Evolutionary conservation across 1,139 yeast genomes (phyloP), one percentile per base, ranked within the genome.

Genomic region (Saccharomyces hybrid): DNA sequence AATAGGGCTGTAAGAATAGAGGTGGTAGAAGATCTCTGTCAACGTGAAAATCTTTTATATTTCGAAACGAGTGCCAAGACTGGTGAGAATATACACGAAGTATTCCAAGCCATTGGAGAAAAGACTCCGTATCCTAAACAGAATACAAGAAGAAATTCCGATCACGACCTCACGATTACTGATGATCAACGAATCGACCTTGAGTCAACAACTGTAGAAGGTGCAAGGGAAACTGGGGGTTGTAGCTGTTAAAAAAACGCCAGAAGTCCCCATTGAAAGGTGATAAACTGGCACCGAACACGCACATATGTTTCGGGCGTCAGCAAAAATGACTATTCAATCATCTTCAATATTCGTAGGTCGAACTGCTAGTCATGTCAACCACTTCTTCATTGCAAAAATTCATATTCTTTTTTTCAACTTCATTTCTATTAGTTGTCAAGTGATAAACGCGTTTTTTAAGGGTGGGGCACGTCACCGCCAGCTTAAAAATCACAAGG

Each of bases 61-160:
- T 93, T 88, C 68, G 99, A 93, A 73, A 90, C 98, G 11, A 85
- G 95, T 68, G 99, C 99, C 29, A 93, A 93, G 75, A 83, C 95
- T 3, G 87, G 95, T n/a, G 77, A 80, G 64, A 90, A 91, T 66
- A 97, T 93, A 44, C 89, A 87, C 64, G 96, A 91, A 59, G 96
- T 91, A 51, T 93, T 93, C 68, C 76, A 88, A 66, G 93, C 90
- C 9, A 88, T 93, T 61, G 99, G 97, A 46, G 82, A 83, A 59
- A 85, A 86, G 9, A 38, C 41, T 6, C 53, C 53, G 1, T 50
- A 64, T 26, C 63, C 63, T 48, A 57, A 52, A 31, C 55, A 57
- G 3, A 61, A 61, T 11, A 61, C 56, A 14, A 53, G 55, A 48
- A 48, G 50, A 14, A 59, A 50, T 44, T 57, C 53, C 34, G 52